Evolutionary conservation across 1,284 basidiomycete genomes (phyloP).

Genomic region (Cryptococcus sp.): DNA sequence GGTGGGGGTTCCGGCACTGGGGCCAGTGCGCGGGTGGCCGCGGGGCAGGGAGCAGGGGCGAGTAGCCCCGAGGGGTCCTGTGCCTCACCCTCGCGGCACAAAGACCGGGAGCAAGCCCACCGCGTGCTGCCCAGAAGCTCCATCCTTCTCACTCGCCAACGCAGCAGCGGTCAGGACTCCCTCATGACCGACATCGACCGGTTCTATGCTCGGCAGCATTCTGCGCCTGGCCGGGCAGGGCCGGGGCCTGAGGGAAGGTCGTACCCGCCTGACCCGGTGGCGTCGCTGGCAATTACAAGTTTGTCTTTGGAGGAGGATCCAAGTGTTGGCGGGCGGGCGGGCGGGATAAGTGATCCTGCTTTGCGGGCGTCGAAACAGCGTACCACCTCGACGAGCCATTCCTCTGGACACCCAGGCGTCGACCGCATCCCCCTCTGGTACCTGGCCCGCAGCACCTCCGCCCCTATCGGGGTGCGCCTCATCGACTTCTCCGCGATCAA

Average conservation of each 20-base stretch:
- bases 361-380: too few relatives aligned
- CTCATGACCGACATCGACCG: slow-evolving; percentile 3
- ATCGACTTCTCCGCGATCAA: slow-evolving; percentile 39
- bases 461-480: slow-evolving; percentile 31
- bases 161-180: slow-evolving; percentile 7
- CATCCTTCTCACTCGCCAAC: slow-evolving; percentile 9
- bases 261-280: slow-evolving; percentile 29
- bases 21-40: too few relatives aligned
- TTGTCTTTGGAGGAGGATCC: slow-evolving; percentile 1
- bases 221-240: neutral
- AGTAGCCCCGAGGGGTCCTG: too few relatives aligned
- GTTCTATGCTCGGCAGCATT: slow-evolving; percentile 1
- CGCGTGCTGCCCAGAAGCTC: neutral
- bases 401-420: slow-evolving; percentile 1
- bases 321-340: neutral
- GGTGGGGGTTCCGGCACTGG: too few relatives aligned
- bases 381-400: neutral
- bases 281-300: slow-evolving; percentile 26
- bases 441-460: slow-evolving; percentile 31
- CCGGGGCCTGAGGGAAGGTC: neutral
- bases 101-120: neutral
- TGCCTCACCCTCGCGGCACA: too few relatives aligned
- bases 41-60: too few relatives aligned
- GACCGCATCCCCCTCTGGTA: slow-evolving; percentile 38
- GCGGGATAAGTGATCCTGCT: too few relatives aligned